Conservation (phyloP, 768 basidiomycete genomes). For the Boletus rex-veris region DNA sequence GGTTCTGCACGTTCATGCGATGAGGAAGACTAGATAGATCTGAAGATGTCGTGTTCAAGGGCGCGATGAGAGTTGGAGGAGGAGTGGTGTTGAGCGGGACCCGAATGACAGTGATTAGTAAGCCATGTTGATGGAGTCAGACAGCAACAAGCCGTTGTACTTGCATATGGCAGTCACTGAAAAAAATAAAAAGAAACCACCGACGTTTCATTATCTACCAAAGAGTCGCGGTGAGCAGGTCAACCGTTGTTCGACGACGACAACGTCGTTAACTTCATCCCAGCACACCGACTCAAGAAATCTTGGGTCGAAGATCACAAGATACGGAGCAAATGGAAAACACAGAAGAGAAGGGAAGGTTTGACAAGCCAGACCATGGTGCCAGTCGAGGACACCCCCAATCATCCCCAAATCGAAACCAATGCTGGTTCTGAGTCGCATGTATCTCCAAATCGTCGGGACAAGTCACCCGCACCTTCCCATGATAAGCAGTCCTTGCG, state of each 20-base stretch:
- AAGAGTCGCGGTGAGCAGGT: slow-evolving; percentile 51
- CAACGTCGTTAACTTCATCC: slow-evolving; percentile 2
- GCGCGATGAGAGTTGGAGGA: slow-evolving; percentile 29
- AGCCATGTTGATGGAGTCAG: slow-evolving; percentile 9
- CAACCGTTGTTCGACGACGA: not conserved
- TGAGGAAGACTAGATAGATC: slow-evolving; percentile 42
- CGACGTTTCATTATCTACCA: slow-evolving; percentile 68
- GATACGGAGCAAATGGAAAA: slow-evolving; percentile 75
- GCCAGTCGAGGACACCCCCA: not conserved
- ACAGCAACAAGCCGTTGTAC: no score
- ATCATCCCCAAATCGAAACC: not conserved
- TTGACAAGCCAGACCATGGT: slow-evolving; percentile 16
- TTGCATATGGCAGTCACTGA: slow-evolving; percentile 1
- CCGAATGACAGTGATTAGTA: slow-evolving; percentile 22
- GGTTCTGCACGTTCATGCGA: slow-evolving; percentile 96
- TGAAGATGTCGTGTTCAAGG: slow-evolving; percentile 46
- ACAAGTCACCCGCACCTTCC: slow-evolving; percentile 6
- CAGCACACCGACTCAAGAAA: slow-evolving; percentile 79
- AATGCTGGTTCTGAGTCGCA: not conserved
- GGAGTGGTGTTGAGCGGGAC: slow-evolving; percentile 8
- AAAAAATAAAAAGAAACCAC: slow-evolving; percentile 49
- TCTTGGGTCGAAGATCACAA: slow-evolving; percentile 76
- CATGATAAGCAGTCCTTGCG: slow-evolving; percentile 41
- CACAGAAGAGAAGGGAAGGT: slow-evolving; percentile 56
- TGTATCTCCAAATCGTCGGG: not conserved